These are phyloP conservation scores for Madurella fahalii DNA, from an alignment of 2,329 filamentous ascomycete genomes.

Conservation along the genomic window DNA sequence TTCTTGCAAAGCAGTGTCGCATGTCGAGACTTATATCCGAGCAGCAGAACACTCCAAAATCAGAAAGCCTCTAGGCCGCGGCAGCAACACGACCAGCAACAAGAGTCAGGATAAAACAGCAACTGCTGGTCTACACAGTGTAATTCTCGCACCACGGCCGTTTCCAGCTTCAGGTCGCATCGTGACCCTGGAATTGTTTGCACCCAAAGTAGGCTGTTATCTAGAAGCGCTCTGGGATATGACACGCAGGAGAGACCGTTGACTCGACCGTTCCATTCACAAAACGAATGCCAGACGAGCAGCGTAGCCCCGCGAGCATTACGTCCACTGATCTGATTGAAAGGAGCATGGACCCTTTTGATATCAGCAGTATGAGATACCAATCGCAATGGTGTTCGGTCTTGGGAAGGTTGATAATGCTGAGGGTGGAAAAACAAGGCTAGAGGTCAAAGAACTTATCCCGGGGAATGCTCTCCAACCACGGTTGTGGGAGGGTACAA, in stretches of 20 bases:
- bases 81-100: not conserved
- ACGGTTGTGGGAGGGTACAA: no score
- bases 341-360: no score
- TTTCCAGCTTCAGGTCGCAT: not conserved
- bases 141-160: no score
- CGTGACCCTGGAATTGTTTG: not conserved
- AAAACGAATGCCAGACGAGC: no score
- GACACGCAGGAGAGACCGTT: not conserved
- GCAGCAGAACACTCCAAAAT: conserved; percentile 15
- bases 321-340: no score
- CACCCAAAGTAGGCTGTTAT: not conserved
- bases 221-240: not conserved
- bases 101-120: conserved; percentile 1
- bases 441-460: no score
- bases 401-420: no score
- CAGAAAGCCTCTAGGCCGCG: not conserved
- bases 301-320: no score
- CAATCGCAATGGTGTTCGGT: no score
- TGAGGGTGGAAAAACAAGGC: no score
- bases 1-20: not conserved
- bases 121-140: not conserved
- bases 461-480: no score
- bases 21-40: conserved; percentile 7
- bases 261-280: not conserved
- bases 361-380: no score